phyloP scores from a whole-genome alignment of 768 basidiomycete species.

The Trametes punicea region DNA sequence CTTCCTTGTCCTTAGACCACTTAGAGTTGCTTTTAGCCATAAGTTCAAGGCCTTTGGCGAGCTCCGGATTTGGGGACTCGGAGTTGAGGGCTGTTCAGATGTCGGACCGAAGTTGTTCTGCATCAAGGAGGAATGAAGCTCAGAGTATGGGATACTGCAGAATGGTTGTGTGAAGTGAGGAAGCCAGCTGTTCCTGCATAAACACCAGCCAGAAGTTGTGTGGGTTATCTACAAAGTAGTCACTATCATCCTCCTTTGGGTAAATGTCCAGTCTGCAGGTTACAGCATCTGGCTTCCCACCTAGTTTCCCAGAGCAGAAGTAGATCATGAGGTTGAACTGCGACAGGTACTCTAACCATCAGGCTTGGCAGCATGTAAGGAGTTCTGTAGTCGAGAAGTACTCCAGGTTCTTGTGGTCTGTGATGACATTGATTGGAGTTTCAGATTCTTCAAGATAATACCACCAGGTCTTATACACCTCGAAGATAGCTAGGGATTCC shows the following conservation, averaged over 20 bases:
- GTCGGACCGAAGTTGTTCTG: not conserved
- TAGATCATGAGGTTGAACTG: conserved; percentile 21
- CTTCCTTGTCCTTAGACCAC: not conserved
- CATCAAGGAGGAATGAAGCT: not conserved
- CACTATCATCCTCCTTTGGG: not conserved
- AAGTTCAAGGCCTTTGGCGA: not conserved
- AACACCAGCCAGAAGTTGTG: not conserved
- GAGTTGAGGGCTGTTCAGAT: not conserved
- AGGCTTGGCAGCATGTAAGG: conserved; percentile 36
- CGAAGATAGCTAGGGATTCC: conserved; percentile 47
- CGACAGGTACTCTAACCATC: conserved; percentile 32
- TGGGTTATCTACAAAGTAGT: not conserved
- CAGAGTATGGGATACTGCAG: not conserved
- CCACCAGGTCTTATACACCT: conserved; percentile 27
- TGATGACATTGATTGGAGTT: conserved; percentile 22
- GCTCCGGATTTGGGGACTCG: not conserved
- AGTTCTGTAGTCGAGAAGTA: conserved; percentile 33
- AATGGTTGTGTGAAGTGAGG: not conserved
- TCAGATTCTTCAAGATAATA: conserved; percentile 24
- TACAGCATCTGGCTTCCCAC: not conserved
- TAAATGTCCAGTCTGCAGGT: not conserved
- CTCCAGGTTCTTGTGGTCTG: conserved; percentile 38
- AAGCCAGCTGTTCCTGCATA: not conserved
- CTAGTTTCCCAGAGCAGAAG: not conserved
- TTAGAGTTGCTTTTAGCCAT: not conserved